Conservation (phyloP, 169 alveolate species). For the Plasmodium knowlesi region DNA sequence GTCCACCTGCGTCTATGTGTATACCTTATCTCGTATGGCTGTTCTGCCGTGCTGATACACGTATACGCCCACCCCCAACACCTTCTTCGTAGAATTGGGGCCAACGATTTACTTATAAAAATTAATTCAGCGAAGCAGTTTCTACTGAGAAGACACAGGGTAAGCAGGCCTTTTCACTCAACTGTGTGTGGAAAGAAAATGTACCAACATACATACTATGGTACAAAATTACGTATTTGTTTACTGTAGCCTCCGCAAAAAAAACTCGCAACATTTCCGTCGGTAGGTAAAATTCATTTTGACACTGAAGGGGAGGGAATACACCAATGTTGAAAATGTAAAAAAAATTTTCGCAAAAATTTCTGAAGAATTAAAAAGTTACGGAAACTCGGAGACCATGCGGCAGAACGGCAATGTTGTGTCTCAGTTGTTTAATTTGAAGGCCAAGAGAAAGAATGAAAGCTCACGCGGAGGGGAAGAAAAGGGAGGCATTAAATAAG, state of each 20-base stretch:
- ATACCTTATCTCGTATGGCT: background rate
- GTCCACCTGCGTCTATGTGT: background rate
- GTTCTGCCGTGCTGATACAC: background rate
- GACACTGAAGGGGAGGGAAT: constrained; percentile 66
- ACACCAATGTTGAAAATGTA: constrained; percentile 58
- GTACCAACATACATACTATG: background rate
- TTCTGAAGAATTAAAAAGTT: constrained; percentile 61
- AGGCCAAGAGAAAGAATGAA: constrained; percentile 58
- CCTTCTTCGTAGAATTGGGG: constrained; percentile 34
- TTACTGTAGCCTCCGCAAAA: background rate
- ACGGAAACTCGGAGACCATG: constrained; percentile 53
- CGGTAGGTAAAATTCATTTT: constrained; percentile 51
- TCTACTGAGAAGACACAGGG: constrained; percentile 50
- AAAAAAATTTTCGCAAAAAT: constrained; percentile 47
- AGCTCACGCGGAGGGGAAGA: background rate
- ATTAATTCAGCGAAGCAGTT: constrained; percentile 72
- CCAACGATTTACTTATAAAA: constrained; percentile 54
- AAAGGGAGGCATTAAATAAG: background rate
- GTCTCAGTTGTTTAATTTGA: constrained; percentile 59
- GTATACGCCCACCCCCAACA: background rate
- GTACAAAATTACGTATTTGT: background rate
- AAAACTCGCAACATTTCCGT: background rate
- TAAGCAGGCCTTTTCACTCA: background rate
- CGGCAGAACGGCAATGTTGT: constrained; percentile 63
- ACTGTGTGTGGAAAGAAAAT: background rate